Percentiles rank a stretch among this genome's conserved stretches.
These are phyloP conservation scores for Akebia trifoliata DNA, from an alignment of 164 flowering plant species.

Conservation along the genomic window DNA sequence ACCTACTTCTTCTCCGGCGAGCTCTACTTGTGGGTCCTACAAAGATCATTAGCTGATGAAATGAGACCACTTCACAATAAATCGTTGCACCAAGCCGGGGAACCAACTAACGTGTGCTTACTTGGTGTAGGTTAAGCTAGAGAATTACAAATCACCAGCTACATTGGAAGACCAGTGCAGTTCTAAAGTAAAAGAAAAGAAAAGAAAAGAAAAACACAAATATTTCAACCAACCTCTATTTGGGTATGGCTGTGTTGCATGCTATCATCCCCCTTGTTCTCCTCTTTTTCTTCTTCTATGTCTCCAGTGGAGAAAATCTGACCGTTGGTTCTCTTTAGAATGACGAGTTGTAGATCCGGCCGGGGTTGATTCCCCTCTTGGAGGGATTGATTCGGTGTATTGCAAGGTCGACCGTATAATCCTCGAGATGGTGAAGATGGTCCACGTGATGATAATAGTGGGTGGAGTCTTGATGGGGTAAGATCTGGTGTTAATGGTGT, in stretches of 20 bases:
- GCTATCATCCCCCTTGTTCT: not conserved
- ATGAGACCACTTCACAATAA: not conserved
- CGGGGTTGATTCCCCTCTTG: not conserved
- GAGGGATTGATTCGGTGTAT: not conserved
- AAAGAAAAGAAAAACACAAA: not conserved
- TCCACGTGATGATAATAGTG: not conserved
- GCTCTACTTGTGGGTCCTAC: slow-evolving; percentile 2
- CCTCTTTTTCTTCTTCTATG: not conserved
- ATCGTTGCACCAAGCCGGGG: slow-evolving; percentile 9
- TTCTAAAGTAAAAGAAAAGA: not conserved
- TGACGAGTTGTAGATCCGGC: slow-evolving; percentile 1
- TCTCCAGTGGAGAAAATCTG: not conserved
- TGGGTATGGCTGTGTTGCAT: not conserved
- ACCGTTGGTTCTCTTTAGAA: not conserved
- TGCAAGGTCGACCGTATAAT: not conserved
- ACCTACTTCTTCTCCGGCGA: slow-evolving; percentile 6
- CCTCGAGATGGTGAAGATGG: not conserved
- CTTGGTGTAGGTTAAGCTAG: not conserved
- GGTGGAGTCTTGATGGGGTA: not conserved
- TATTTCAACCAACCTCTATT: not conserved
- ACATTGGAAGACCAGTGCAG: not conserved
- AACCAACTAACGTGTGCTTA: slow-evolving; percentile 7
- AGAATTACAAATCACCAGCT: not conserved
- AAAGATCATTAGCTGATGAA: not conserved
- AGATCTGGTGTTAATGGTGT: slow-evolving; percentile 13